Evolutionary conservation across 306 rosid species (phyloP).

Genomic region (Lagenaria siceraria): DNA sequence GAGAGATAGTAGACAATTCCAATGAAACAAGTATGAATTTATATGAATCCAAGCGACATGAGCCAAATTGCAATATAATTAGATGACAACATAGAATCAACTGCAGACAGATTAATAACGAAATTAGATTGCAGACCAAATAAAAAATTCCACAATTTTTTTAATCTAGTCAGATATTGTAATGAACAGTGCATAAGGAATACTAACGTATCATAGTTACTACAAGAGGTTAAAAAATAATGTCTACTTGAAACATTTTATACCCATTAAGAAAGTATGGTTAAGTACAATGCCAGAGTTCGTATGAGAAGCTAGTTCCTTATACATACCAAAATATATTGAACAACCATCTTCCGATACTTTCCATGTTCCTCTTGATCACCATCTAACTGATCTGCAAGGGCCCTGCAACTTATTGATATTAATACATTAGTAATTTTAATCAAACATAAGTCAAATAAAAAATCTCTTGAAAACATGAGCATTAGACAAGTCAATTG

Average conservation of each 20-base stretch:
- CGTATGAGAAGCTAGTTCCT: not conserved
- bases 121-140: not conserved
- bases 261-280: not conserved
- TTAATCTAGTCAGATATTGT: not conserved
- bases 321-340: conserved; percentile 49
- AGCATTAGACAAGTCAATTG: not conserved
- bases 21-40: not conserved
- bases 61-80: not conserved
- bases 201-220: not conserved
- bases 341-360: conserved; percentile 60
- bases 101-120: not conserved
- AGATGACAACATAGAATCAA: not conserved
- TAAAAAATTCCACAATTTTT: not conserved
- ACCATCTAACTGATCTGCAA: conserved; percentile 79
- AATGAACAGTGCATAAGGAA: not conserved
- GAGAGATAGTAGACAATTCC: not conserved
- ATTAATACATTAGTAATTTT: not conserved
- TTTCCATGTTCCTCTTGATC: conserved; percentile 54
- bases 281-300: not conserved
- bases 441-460: not conserved
- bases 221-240: not conserved
- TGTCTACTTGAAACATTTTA: not conserved
- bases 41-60: not conserved
- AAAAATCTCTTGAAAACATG: not conserved
- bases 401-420: conserved; percentile 37